These are phyloP conservation scores for Aspergillus sclerotioniger DNA, from an alignment of 495 filamentous ascomycete genomes.

Conservation along the genomic window DNA sequence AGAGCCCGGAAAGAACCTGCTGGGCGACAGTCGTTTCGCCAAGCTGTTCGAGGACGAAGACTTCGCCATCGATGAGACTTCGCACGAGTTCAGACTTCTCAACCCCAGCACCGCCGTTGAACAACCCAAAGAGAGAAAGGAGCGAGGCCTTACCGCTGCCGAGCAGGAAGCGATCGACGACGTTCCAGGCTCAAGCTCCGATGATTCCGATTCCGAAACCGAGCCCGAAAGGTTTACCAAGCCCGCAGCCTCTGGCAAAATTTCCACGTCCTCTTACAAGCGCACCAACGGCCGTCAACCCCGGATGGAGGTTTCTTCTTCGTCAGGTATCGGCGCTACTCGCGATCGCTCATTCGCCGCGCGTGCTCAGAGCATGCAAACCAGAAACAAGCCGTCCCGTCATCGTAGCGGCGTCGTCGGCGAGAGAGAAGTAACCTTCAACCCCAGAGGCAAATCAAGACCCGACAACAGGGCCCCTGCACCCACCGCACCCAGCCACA, in stretches of 20 bases:
- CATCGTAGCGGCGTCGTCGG: conserved; percentile 63
- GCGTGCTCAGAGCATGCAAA: conserved; percentile 53
- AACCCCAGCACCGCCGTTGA: conserved; percentile 73
- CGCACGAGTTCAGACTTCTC: conserved; percentile 76
- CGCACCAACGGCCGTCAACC: conserved; percentile 52
- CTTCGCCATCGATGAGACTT: conserved; percentile 89
- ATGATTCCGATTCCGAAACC: conserved; percentile 43
- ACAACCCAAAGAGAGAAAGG: conserved; percentile 30
- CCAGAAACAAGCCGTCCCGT: conserved; percentile 44
- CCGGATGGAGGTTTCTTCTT: conserved; percentile 58
- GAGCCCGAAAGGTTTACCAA: conserved; percentile 30
- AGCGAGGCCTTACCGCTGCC: conserved; percentile 63
- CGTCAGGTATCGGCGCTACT: conserved; percentile 37
- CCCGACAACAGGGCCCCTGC: conserved; percentile 27
- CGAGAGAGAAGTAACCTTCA: conserved; percentile 84
- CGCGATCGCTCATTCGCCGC: conserved; percentile 69
- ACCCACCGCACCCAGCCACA: conserved; percentile 27
- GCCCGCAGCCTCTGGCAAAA: conserved; percentile 49
- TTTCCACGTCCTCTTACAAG: conserved; percentile 55
- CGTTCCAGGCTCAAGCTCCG: conserved; percentile 41
- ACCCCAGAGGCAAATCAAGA: conserved; percentile 60
- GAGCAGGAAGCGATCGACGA: conserved; percentile 62
- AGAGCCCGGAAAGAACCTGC: conserved; percentile 51
- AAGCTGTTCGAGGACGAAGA: conserved; percentile 89
- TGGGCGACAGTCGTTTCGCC: conserved; percentile 82